These are phyloP conservation scores for Mortierella sp. DNA, from an alignment of 371 early-diverging fungal species.

Conservation along the genomic window DNA sequence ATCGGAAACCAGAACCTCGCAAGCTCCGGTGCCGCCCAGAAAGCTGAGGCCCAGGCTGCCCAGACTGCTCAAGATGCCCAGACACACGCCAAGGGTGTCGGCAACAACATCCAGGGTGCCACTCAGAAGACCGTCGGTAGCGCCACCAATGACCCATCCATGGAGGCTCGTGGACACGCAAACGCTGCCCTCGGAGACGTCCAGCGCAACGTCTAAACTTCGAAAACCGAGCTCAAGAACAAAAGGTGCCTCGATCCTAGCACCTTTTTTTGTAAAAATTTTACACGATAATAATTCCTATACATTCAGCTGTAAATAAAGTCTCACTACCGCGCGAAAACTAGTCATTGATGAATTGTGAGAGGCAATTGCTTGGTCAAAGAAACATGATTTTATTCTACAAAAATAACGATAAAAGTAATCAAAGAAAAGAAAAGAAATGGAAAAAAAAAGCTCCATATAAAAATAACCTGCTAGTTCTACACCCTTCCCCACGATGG, in stretches of 20 bases:
- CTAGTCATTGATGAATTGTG: background rate
- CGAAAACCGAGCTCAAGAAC: background rate
- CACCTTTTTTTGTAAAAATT: background rate
- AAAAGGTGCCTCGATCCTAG: background rate
- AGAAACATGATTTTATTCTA: background rate
- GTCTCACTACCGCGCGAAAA: background rate
- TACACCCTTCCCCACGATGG: conserved; percentile 8
- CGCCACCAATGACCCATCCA: conserved; percentile 11
- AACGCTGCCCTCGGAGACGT: conserved; percentile 38
- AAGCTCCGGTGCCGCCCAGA: conserved; percentile 31
- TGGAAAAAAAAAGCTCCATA: background rate
- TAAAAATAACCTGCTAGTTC: background rate
- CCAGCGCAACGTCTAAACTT: conserved; percentile 39
- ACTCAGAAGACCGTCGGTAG: conserved; percentile 33
- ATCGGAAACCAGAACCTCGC: conserved; percentile 13
- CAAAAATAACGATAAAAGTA: background rate
- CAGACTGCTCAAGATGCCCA: conserved; percentile 21
- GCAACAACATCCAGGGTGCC: conserved; percentile 33
- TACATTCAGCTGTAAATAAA: conserved; percentile 2
- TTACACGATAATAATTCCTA: too few species aligned
- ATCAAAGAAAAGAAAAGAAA: background rate
- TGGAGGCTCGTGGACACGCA: conserved; percentile 44
- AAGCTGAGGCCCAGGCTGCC: conserved; percentile 25
- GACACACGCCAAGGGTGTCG: conserved; percentile 40
- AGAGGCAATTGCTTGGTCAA: too few species aligned